These are phyloP conservation scores for Aureobasidium subglaciale DNA, from an alignment of 2,329 filamentous ascomycete species.

Conservation along the genomic window DNA sequence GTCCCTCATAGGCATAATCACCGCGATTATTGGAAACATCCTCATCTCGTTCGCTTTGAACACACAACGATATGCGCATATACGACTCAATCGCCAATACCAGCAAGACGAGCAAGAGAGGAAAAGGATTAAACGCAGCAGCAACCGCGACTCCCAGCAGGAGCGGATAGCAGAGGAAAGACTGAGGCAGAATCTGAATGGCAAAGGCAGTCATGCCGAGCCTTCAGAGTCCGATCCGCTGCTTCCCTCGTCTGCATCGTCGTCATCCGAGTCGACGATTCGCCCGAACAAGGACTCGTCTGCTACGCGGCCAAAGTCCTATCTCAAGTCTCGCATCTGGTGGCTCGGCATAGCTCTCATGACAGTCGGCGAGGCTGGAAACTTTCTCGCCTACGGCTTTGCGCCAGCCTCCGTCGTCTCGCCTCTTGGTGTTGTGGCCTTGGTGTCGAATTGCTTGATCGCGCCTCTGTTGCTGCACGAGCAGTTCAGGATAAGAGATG, in stretches of 20 bases:
- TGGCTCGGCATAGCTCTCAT: constrained; percentile 92
- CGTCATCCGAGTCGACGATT: constrained; percentile 34
- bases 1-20: constrained; percentile 87
- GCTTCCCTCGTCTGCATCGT: constrained; percentile 34
- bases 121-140: constrained; percentile 19
- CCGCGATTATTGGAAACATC: constrained; percentile 85
- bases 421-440: constrained; percentile 88
- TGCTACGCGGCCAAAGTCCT: constrained; percentile 52
- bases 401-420: constrained; percentile 96
- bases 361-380: constrained; percentile 86
- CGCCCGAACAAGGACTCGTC: constrained; percentile 31
- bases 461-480: constrained; percentile 92
- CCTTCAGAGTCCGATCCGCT: constrained; percentile 46
- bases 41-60: constrained; percentile 94
- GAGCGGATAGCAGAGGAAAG: constrained; percentile 29
- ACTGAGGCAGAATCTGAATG: constrained; percentile 8
- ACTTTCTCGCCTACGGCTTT: constrained; percentile 96
- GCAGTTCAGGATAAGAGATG: constrained; percentile 74
- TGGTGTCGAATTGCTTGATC: constrained; percentile 95
- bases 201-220: constrained; percentile 31
- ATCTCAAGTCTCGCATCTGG: constrained; percentile 90
- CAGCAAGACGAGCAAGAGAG: constrained; percentile 33
- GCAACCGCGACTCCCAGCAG: constrained; percentile 40
- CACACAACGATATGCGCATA: constrained; percentile 92
- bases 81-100: constrained; percentile 67